phyloP scores from a whole-genome alignment of 331 rosid species.

The Quercus lobata region DNA sequence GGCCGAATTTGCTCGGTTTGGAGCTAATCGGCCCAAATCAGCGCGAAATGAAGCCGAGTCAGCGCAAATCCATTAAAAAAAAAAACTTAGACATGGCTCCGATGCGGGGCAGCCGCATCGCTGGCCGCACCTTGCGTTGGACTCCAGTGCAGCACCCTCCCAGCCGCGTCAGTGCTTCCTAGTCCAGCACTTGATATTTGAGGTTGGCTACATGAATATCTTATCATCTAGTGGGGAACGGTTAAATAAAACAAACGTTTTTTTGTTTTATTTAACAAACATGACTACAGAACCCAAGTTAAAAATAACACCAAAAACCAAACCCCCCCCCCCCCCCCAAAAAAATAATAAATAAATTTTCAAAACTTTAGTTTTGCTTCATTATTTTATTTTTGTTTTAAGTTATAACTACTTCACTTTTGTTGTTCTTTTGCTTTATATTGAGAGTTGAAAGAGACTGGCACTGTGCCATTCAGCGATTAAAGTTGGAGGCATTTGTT shows the following conservation, averaged over 20 bases:
- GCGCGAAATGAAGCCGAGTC: no score
- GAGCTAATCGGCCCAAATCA: no score
- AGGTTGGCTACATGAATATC: slow-evolving; percentile 75
- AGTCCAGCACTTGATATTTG: slow-evolving; percentile 46
- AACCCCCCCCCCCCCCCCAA: background rate
- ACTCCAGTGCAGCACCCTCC: no score
- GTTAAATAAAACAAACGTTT: slow-evolving; percentile 37
- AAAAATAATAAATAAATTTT: background rate
- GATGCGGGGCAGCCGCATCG: no score
- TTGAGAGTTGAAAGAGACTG: slow-evolving; percentile 62
- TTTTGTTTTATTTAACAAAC: slow-evolving; percentile 10
- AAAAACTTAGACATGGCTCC: no score
- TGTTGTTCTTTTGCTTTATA: slow-evolving; percentile 24
- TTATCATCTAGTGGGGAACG: slow-evolving; percentile 60
- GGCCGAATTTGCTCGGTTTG: no score
- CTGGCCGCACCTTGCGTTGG: no score
- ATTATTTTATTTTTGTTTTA: background rate
- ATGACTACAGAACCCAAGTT: slow-evolving; percentile 24
- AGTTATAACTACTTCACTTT: background rate
- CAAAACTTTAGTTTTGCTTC: background rate
- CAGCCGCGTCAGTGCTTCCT: no score
- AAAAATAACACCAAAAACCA: slow-evolving; percentile 4
- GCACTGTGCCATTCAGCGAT: slow-evolving; percentile 22
- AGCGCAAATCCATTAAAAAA: no score
- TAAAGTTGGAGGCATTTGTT: slow-evolving; percentile 32